Evolutionary conservation across 352 stramenopile species (phyloP), one percentile per base, ranked within the genome.

Genomic region (Globisporangium echinulatum): DNA sequence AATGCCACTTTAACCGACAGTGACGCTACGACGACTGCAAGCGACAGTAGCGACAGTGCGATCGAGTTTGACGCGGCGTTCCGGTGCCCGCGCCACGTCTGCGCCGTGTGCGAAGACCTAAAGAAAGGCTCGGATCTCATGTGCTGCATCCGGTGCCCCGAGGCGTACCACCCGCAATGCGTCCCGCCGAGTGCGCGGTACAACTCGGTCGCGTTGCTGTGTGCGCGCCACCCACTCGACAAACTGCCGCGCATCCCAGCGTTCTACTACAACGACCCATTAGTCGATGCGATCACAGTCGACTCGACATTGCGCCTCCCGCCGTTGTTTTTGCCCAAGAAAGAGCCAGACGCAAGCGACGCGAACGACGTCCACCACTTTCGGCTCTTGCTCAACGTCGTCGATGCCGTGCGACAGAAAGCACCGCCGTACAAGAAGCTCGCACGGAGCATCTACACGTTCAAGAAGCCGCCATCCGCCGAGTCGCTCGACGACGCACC

Each of bases 91-190:
- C 93, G 91, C 51, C 81, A 93, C 63, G 75, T 92, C 48, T 94
- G 85, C 57, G 78, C 79, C 3, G 79, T 91, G 49, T 94, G 84
- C 51, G 74, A 96, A 63, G 87, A 74, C 65, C 82, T 68, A 37
- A 91, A 86, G 69, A 90, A 79, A 37, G 80, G 63, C 14, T 71
- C 68, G 39, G 87, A 93, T n/a, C 71, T 94, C 42, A 94, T 96
- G 82, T 80, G 65, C 58, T 98, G 94, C 69, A 72, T 98, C 36
- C 83, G 96, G 61, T 98, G 94, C 59, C 91, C 92, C 3, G 89
- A 87, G 64, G 64, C 90, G 38, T 98, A 97, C 70, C 94, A 98
- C 60, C 78, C 94, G 10, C 82, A 90, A 48, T 98, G 94, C 69
- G 91, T 98, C 39, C 88, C 92, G 15, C 92, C 92, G 0, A 92